Evolutionary conservation across 495 filamentous ascomycete species (phyloP).

Genomic region (Massariosphaeria phaeospora): DNA sequence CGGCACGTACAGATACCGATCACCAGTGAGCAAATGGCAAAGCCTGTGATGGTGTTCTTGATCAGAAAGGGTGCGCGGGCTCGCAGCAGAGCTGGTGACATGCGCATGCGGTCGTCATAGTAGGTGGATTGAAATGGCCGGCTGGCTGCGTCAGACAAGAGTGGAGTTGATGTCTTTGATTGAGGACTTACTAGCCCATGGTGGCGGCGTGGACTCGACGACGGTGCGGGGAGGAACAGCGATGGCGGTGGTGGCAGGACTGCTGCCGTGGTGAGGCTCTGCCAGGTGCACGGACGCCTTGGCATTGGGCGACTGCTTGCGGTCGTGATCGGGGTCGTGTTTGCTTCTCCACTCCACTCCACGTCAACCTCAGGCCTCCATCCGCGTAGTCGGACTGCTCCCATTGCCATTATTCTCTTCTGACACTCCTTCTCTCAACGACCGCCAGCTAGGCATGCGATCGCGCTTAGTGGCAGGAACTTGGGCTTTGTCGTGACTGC

Average conservation of each 20-base stretch:
- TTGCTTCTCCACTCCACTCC: too few species aligned
- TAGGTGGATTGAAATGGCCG: constrained; percentile 68
- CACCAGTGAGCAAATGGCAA: constrained; percentile 62
- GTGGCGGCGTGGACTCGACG: constrained; percentile 3
- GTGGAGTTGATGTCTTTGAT: neutral
- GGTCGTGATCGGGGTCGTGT: too few species aligned
- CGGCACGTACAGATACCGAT: constrained; percentile 71
- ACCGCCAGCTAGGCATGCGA: neutral
- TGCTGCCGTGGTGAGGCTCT: constrained; percentile 14
- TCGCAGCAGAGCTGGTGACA: constrained; percentile 77
- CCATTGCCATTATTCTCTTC: neutral
- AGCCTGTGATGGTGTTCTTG: constrained; percentile 76
- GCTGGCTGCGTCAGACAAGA: constrained; percentile 41
- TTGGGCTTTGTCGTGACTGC: constrained; percentile 23
- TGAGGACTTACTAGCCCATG: constrained; percentile 28
- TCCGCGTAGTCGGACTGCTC: too few species aligned
- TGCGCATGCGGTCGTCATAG: constrained; percentile 78
- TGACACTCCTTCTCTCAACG: neutral
- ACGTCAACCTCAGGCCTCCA: too few species aligned
- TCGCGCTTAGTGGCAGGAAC: neutral
- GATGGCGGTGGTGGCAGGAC: constrained; percentile 20
- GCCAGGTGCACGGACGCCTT: too few species aligned
- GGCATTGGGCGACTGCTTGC: too few species aligned
- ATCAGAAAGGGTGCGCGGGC: constrained; percentile 87
- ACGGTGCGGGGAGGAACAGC: neutral